These are phyloP conservation scores for Tylopilus orsonianus DNA, from an alignment of 1,284 basidiomycete genomes.

Conservation along the genomic window DNA sequence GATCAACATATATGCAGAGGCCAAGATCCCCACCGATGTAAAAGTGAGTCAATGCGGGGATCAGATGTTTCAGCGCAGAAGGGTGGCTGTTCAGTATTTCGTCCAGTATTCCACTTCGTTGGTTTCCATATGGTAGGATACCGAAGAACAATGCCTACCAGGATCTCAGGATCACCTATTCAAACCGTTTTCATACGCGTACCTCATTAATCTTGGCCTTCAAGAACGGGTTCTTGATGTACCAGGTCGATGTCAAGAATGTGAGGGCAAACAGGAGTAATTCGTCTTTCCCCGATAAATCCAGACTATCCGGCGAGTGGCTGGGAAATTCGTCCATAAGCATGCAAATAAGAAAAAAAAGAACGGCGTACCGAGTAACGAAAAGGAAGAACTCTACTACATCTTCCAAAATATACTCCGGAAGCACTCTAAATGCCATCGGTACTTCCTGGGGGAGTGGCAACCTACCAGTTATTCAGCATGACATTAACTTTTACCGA, in stretches of 20 bases:
- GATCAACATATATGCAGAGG: not conserved
- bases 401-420: slow-evolving; percentile 95
- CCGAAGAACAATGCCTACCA: slow-evolving; percentile 83
- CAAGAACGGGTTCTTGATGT: slow-evolving; percentile 98
- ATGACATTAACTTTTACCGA: not conserved
- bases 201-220: slow-evolving; percentile 98
- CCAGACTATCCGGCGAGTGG: slow-evolving; percentile 77
- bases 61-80: slow-evolving; percentile 84
- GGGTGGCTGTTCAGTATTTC: slow-evolving; percentile 83
- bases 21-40: slow-evolving; percentile 71
- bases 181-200: not conserved
- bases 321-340: slow-evolving; percentile 39
- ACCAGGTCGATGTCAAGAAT: slow-evolving; percentile 93
- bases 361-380: slow-evolving; percentile 64
- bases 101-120: slow-evolving; percentile 78
- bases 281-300: slow-evolving; percentile 81
- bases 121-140: slow-evolving; percentile 74
- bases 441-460: slow-evolving; percentile 88
- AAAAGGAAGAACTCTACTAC: slow-evolving; percentile 89
- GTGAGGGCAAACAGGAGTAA: slow-evolving; percentile 89
- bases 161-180: slow-evolving; percentile 3
- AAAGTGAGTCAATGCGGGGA: slow-evolving; percentile 91
- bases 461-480: slow-evolving; percentile 49
- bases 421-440: slow-evolving; percentile 82
- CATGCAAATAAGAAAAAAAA: not conserved